Evolutionary conservation across 129 eudicot genomes (phyloP), one percentile per base, ranked within the genome.

Genomic region (Lactuca saligna): DNA sequence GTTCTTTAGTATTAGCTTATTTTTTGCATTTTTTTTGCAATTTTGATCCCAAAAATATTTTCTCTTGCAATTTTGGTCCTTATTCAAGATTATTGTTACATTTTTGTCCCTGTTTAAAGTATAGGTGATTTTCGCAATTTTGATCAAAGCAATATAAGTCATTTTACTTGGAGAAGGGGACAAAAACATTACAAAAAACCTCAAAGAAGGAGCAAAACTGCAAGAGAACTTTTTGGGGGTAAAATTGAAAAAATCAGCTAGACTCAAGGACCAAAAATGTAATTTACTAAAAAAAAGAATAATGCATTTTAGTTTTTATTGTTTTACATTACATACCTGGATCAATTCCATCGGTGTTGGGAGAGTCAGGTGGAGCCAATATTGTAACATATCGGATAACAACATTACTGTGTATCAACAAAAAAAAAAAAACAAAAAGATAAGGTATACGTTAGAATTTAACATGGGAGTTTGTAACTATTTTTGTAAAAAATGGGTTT

Each of bases 301-400:
- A 25, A 25, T 25, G 29, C 29, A 25, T 25, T 25, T 10, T 12
- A 17, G 16, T 56, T 7, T 44, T 15, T 37, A 11, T 65, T 68
- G 29, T 38, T 61, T 53, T 15, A 17, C 61, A 25, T 5, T 15
- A 10, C 31, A 63, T 87, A 93, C 98, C 98, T 93, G 99, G 99
- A 89, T 94, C 99, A 56, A 94, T 81, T 60, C 99, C 99, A 76
- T 94, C 99, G 3, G 99, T 94, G 81, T 94, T 94, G 68, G 99
- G 99, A 56, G 99, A 89, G 76, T 80, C 74, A 7, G 83, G 42
- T 37, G 99, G 99, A 63, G 99, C 99, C 83, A 89, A 71, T 75
- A 94, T 87, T 68, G 97, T 87, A 72, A 86, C 88, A 80, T 87
- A 71, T 61, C 82, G 90, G 49, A 89, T 79, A 42, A 94, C 99